Evolutionary conservation across 805 yeast species (phyloP), one percentile per base, ranked within the genome.

Genomic region (Candida sithepensis): DNA sequence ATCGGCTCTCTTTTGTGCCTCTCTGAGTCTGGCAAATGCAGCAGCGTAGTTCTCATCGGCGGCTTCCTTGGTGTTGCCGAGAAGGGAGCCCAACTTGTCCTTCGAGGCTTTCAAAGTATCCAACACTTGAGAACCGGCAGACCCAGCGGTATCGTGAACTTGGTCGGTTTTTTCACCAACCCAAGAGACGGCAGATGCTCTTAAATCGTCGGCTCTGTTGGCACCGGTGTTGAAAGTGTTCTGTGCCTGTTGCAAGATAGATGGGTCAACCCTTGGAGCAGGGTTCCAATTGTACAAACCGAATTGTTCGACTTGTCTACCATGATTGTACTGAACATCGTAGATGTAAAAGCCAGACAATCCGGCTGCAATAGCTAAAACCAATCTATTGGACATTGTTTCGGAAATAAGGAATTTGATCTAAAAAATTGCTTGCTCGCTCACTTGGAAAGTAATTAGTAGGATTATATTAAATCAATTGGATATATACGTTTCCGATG

Each of bases 1-100:
- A 8, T 64, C 63, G 12, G 69, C 59, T 28, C 69, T 61, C 41
- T 63, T 57, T 47, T 66, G 63, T 4, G 67, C 67, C 33, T 65
- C 71, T 12, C 61, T 60, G 4, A 56, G 47, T n/a, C 57, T 54
- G 18, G 48, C 45, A 39, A 49, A 39, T 1, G 70, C 68, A 13
- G 54, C 52, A 18, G 56, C 57, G 39, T 65, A 66, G 2, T 61
- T 48, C 2, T 51, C 41, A 42, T 59, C 62, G 8, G 61, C 60
- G 48, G 54, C 30, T 39, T 53, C 58, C 45, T 52, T 55, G 22
- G 60, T 50, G 30, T 48, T 39, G 8, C 58, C 60, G 33, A 53
- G 52, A 9, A 53, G 26, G 4, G 58, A 48, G 21, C 50, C 43
- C 36, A 53, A 26, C 24, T 47, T 43, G 21, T 52, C 49, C 40